Conservation (phyloP, 1,284 basidiomycete genomes). For the Leccinum fallax region DNA sequence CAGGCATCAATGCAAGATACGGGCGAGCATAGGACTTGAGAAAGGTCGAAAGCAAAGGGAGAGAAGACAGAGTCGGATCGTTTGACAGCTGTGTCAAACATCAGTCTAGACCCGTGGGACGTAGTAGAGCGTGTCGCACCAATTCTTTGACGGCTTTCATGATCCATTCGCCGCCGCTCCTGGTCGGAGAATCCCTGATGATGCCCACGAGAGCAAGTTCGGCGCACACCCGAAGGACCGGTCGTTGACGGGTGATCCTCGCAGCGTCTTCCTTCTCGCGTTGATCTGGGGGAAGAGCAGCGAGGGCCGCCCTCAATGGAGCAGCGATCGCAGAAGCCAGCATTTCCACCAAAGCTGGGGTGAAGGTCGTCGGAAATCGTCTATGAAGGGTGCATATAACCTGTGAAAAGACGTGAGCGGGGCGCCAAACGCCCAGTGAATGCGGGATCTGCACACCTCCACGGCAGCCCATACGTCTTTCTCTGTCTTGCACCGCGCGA, state of each 20-base stretch:
- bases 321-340: conserved; percentile 70
- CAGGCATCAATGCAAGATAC: conserved; percentile 72
- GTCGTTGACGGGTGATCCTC: conserved; percentile 81
- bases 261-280: conserved; percentile 91
- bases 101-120: conserved; percentile 6
- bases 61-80: conserved; percentile 83
- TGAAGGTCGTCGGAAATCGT: conserved; percentile 82
- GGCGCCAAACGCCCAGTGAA: neutral
- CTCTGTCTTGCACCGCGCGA: conserved; percentile 82
- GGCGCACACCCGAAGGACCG: conserved; percentile 82
- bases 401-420: conserved; percentile 43
- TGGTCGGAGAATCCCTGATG: conserved; percentile 63
- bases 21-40: conserved; percentile 83
- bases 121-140: conserved; percentile 48
- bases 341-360: conserved; percentile 67
- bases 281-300: conserved; percentile 73
- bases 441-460: conserved; percentile 60
- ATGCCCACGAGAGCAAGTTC: conserved; percentile 90
- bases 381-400: conserved; percentile 88
- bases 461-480: conserved; percentile 91
- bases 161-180: conserved; percentile 84
- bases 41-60: conserved; percentile 83
- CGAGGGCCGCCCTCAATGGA: conserved; percentile 59
- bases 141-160: conserved; percentile 82
- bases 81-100: conserved; percentile 67